Base-by-base conservation (phyloP, 768 basidiomycete species). In the Rhodotorula diobovata region DNA sequence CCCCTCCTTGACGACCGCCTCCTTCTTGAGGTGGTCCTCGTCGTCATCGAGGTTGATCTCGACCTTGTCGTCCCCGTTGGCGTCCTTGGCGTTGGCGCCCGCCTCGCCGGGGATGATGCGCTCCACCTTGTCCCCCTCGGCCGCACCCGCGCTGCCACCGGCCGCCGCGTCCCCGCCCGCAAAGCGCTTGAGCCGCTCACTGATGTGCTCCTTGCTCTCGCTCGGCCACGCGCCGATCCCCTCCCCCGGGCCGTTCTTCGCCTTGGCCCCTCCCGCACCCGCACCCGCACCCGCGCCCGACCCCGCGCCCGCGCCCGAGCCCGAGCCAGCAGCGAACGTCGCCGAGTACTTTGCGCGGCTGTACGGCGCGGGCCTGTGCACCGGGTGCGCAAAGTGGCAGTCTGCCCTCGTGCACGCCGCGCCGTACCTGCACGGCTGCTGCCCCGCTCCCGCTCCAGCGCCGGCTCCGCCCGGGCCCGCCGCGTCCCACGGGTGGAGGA, bases 361-460 rank as follows among this genome's bases (percentile, higher is more conserved):
- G 68, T 45, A 74, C 16, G 67, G 41, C 2, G 46, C 25, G 0
- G 53, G 30, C 1, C 65, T 45, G 20, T 39, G 58, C 3, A 90
- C 87, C 0, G 95, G 95, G 79, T 99, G 95, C 72, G 90, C 87
- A 84, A 89, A 99, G n/a, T 87, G 81, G 80, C 95, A 98, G 72
- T 87, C 85, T n/a, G n/a, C n/a, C n/a, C n/a, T n/a, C n/a, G 92
- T 96, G 80, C 95, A 98, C 30, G 83, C 85, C 23, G 89, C 83
- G 32, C 91, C 94, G 76, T 91, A 97, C 63, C 89, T 86, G 81
- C 95, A 98, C 39, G 85, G 86, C 32, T 68, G 61, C 15, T n/a
- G n/a, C n/a, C n/a, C n/a, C n/a, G n/a, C n/a, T n/a, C n/a, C n/a
- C n/a, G n/a, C n/a, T n/a, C n/a, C n/a, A n/a, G 37, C 51, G 62